Evolutionary conservation across 2,329 filamentous ascomycete species (phyloP).

Genomic region (Ophiocordyceps sinensis): DNA sequence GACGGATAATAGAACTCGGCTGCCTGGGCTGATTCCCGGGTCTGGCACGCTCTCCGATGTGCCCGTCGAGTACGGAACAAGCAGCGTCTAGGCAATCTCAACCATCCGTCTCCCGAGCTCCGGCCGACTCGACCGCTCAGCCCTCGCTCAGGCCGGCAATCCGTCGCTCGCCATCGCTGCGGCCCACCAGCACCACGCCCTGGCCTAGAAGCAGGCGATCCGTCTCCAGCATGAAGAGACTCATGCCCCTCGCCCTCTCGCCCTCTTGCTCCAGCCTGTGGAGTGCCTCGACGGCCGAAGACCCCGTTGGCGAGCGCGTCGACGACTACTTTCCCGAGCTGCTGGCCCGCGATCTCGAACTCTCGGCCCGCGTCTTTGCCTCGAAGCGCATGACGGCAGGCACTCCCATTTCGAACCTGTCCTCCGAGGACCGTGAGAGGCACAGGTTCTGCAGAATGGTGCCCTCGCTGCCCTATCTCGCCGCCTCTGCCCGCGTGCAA

Average conservation of each 20-base stretch:
- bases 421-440: conserved; percentile 12
- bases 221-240: conserved; percentile 23
- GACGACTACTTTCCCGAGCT: conserved; percentile 39
- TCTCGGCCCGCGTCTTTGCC: conserved; percentile 30
- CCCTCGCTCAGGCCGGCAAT: neutral
- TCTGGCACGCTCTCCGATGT: conserved; percentile 3
- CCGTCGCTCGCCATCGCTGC: conserved; percentile 1
- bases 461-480: conserved; percentile 13
- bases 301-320: conserved; percentile 14
- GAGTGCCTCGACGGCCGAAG: conserved; percentile 9
- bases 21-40: conserved; percentile 2
- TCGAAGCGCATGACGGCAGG: conserved; percentile 39
- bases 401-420: conserved; percentile 23
- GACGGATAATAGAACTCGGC: conserved; percentile 2
- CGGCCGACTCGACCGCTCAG: neutral
- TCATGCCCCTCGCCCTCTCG: conserved; percentile 22
- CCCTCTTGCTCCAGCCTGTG: conserved; percentile 11
- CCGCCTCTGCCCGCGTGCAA: conserved; percentile 14
- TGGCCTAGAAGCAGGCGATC: conserved; percentile 15
- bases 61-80: neutral
- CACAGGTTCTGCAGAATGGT: conserved; percentile 4
- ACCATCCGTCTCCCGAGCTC: conserved; percentile 1
- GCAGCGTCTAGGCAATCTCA: neutral
- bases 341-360: conserved; percentile 38
- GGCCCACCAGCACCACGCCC: conserved; percentile 6